These are phyloP conservation scores for Akanthomyces uredinophilus DNA, from an alignment of 2,329 filamentous ascomycete species.

Conservation along the genomic window DNA sequence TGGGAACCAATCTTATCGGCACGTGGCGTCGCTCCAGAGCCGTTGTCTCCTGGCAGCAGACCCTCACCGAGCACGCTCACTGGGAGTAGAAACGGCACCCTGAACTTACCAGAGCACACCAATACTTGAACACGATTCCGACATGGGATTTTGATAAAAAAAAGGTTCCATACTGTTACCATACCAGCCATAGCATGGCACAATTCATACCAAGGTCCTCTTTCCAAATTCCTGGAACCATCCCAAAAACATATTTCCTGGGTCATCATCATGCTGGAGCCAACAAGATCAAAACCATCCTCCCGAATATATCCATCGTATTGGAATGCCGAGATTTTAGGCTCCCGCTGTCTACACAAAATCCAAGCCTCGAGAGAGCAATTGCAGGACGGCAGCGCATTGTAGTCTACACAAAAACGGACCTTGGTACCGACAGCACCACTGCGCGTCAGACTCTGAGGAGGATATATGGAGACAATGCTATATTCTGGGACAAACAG, in stretches of 20 bases:
- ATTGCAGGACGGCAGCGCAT: slow-evolving; percentile 69
- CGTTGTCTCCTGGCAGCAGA: not conserved
- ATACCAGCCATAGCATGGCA: slow-evolving; percentile 20
- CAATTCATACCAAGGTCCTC: slow-evolving; percentile 66
- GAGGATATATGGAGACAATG: slow-evolving; percentile 29
- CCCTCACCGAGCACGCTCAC: not conserved
- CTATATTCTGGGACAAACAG: slow-evolving; percentile 42
- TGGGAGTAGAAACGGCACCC: not conserved
- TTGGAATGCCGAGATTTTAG: slow-evolving; percentile 94
- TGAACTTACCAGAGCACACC: not conserved
- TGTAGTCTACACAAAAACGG: slow-evolving; percentile 86
- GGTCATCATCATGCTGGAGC: slow-evolving; percentile 86
- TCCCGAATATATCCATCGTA: slow-evolving; percentile 78
- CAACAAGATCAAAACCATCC: slow-evolving; percentile 72
- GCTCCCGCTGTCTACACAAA: slow-evolving; percentile 81
- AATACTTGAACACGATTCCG: not conserved
- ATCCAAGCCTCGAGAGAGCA: slow-evolving; percentile 78
- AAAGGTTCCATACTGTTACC: not conserved
- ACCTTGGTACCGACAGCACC: slow-evolving; percentile 53
- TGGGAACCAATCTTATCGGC: slow-evolving; percentile 11
- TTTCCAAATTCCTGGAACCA: slow-evolving; percentile 67
- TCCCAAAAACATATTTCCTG: slow-evolving; percentile 87
- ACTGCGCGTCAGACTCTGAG: slow-evolving; percentile 25
- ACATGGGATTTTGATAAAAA: not conserved
- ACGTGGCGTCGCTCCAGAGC: not conserved